phyloP scores from a whole-genome alignment of 306 rosid genomes.

The Crataegus laevigata region DNA sequence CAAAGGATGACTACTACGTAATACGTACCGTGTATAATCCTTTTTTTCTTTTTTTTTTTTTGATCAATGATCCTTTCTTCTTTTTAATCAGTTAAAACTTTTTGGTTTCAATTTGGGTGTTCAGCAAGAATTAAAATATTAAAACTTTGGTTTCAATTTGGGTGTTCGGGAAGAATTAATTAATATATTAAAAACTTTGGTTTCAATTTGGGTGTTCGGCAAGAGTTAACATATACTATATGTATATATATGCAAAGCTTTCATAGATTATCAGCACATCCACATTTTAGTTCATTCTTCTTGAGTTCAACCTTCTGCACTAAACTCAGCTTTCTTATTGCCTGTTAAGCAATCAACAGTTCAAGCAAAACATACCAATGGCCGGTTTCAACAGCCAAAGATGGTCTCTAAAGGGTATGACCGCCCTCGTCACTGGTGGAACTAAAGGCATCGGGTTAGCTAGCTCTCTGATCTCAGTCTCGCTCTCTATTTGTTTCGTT shows the following conservation, averaged over 20 bases:
- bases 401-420: slow-evolving; percentile 51
- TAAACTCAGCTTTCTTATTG: not conserved
- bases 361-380: not conserved
- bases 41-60: too few species aligned
- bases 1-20: not conserved
- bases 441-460: slow-evolving; percentile 34
- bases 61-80: not conserved
- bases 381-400: slow-evolving; percentile 13
- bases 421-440: slow-evolving; percentile 48
- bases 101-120: not conserved
- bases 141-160: not conserved
- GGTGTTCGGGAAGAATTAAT: not conserved
- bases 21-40: not conserved
- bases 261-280: not conserved
- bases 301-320: not conserved
- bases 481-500: not conserved
- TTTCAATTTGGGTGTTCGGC: not conserved
- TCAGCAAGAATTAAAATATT: not conserved
- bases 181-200: not conserved
- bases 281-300: not conserved
- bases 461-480: not conserved
- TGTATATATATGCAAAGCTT: not conserved
- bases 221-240: not conserved
- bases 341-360: not conserved
- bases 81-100: too few species aligned